phyloP scores from a whole-genome alignment of 768 basidiomycete genomes.

The Hemileccinum impolitum region DNA sequence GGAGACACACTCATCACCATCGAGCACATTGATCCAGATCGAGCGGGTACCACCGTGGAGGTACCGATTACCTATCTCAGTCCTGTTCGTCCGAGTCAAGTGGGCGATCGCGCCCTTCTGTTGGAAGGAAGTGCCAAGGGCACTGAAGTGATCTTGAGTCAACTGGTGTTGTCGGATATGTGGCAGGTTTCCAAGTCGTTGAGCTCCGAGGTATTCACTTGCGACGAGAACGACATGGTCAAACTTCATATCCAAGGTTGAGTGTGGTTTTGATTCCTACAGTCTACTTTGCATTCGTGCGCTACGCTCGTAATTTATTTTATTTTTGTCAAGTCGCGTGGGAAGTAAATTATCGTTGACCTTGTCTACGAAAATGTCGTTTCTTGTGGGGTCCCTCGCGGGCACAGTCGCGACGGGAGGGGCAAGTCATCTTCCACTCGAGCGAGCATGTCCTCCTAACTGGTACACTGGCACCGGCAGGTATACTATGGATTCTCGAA shows the following conservation, averaged over 20 bases:
- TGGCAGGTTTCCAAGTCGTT: constrained; percentile 25
- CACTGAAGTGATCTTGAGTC: constrained; percentile 42
- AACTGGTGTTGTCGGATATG: constrained; percentile 29
- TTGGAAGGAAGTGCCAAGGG: constrained; percentile 45
- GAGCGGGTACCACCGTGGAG: constrained; percentile 34
- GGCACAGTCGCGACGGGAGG: constrained; percentile 68
- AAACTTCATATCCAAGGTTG: constrained; percentile 17
- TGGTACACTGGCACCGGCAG: constrained; percentile 36
- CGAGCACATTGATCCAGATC: constrained; percentile 29
- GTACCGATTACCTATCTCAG: constrained; percentile 41
- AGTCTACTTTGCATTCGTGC: constrained; percentile 5
- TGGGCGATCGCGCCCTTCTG: constrained; percentile 49
- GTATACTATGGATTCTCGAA: constrained; percentile 72
- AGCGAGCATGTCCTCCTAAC: not conserved
- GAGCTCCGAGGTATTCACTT: constrained; percentile 6
- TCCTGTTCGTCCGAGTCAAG: constrained; percentile 37
- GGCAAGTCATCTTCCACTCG: constrained; percentile 32
- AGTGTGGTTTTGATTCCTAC: not conserved
- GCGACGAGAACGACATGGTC: constrained; percentile 23
- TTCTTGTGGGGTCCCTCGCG: constrained; percentile 63
- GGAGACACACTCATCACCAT: constrained; percentile 29
- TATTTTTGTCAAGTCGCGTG: not conserved
- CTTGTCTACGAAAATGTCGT: constrained; percentile 45
- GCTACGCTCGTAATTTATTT: constrained; percentile 10
- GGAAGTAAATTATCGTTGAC: not conserved